phyloP scores from a whole-genome alignment of 75 land plant genomes.

The Pinus tabuliformis region DNA sequence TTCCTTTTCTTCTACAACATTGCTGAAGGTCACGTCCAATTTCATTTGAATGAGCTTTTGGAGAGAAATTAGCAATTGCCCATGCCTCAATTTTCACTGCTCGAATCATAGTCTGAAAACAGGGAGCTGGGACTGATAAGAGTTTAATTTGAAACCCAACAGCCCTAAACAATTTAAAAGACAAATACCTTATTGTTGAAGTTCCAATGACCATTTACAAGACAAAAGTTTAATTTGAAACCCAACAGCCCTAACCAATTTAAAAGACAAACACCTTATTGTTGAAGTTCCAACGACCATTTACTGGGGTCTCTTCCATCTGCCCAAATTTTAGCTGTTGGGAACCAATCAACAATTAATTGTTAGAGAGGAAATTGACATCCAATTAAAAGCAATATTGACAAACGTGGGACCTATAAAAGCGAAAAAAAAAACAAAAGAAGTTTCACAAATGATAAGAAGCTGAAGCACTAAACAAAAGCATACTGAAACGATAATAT shows the following conservation, averaged over 20 bases:
- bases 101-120: too few species aligned
- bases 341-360: too few species aligned
- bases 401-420: too few species aligned
- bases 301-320: slow-evolving; percentile 27
- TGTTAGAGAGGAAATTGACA: too few species aligned
- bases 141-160: too few species aligned
- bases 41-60: slow-evolving; percentile 23
- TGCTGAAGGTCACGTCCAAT: slow-evolving; percentile 14
- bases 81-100: too few species aligned
- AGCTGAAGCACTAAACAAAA: too few species aligned
- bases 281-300: slow-evolving; percentile 86
- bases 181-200: slow-evolving; percentile 69
- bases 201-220: slow-evolving; percentile 78
- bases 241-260: not conserved
- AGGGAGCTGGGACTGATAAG: too few species aligned
- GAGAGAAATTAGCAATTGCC: not conserved
- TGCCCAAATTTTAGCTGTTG: slow-evolving; percentile 32
- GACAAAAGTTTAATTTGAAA: too few species aligned
- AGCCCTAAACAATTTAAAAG: not conserved
- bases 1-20: slow-evolving; percentile 31
- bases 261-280: slow-evolving; percentile 50
- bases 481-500: too few species aligned
- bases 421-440: too few species aligned
- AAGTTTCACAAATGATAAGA: too few species aligned
- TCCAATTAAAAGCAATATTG: not conserved